Percentiles rank a stretch among this genome's conserved stretches.
These are phyloP conservation scores for Halophytophthora polymorphica DNA, from an alignment of 352 stramenopile species.

Conservation along the genomic window DNA sequence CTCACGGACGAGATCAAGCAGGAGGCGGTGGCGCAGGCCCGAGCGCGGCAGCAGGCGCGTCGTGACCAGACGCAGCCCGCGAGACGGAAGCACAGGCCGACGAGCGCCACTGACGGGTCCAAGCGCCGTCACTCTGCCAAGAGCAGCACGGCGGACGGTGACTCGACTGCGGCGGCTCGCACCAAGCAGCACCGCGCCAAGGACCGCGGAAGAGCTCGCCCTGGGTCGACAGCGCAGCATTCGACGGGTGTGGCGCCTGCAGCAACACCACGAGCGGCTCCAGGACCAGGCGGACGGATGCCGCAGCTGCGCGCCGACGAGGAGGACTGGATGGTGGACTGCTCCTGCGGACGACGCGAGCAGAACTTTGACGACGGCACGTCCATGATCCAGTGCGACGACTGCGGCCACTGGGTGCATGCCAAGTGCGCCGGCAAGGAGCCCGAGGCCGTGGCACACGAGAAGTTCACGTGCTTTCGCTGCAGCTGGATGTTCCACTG, in stretches of 20 bases:
- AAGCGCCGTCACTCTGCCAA: slow-evolving; percentile 28
- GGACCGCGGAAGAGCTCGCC: slow-evolving; percentile 6
- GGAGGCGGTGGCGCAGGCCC: slow-evolving; percentile 32
- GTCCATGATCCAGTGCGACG: slow-evolving; percentile 66
- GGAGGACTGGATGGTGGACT: slow-evolving; percentile 62
- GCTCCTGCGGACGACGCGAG: slow-evolving; percentile 43
- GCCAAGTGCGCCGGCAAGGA: slow-evolving; percentile 44
- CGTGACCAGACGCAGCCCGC: slow-evolving; percentile 27
- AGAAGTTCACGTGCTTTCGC: slow-evolving; percentile 59
- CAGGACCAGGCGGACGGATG: neutral
- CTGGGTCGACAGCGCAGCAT: slow-evolving; percentile 2
- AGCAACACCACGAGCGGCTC: neutral
- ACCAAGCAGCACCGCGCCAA: slow-evolving; percentile 11
- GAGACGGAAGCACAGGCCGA: slow-evolving; percentile 34
- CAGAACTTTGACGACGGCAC: slow-evolving; percentile 62
- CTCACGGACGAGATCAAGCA: slow-evolving; percentile 38
- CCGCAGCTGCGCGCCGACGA: slow-evolving; percentile 17
- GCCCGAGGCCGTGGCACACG: slow-evolving; percentile 32
- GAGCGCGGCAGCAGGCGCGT: slow-evolving; percentile 34
- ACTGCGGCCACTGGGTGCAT: slow-evolving; percentile 59
- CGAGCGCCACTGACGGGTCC: neutral
- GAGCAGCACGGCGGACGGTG: slow-evolving; percentile 20
- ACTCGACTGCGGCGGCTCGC: slow-evolving; percentile 1
- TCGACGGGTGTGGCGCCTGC: too few relatives aligned
- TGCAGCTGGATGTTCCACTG: slow-evolving; percentile 77